phyloP scores from a whole-genome alignment of 805 yeast species.

The Candida khao-thaluensis region DNA sequence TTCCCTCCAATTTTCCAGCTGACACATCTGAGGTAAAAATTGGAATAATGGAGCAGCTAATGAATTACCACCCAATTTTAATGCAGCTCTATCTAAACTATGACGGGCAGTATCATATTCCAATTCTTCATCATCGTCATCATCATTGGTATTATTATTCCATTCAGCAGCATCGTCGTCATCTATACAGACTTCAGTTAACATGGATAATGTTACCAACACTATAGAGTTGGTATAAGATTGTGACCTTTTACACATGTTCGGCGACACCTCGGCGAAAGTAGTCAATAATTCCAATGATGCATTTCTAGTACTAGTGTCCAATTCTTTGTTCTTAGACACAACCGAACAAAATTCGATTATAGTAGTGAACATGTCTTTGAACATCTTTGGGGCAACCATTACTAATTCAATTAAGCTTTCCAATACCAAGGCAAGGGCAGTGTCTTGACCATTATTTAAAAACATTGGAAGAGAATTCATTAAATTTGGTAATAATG shows the following conservation, averaged over 20 bases:
- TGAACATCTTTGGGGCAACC: constrained; percentile 91
- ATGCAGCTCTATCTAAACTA: constrained; percentile 86
- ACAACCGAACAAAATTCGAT: constrained; percentile 84
- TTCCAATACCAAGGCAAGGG: constrained; percentile 86
- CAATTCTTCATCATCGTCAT: constrained; percentile 75
- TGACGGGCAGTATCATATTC: constrained; percentile 92
- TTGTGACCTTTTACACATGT: constrained; percentile 84
- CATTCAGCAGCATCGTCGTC: constrained; percentile 85
- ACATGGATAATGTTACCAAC: constrained; percentile 70
- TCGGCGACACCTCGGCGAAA: constrained; percentile 90
- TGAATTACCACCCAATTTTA: constrained; percentile 78
- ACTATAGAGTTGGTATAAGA: constrained; percentile 72
- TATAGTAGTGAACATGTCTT: constrained; percentile 85
- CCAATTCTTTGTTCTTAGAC: constrained; percentile 76
- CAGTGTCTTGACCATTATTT: constrained; percentile 72
- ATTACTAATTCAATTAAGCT: constrained; percentile 86
- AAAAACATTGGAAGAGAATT: constrained; percentile 85
- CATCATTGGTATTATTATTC: constrained; percentile 80
- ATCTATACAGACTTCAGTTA: constrained; percentile 89
- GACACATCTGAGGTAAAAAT: constrained; percentile 79
- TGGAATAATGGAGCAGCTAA: constrained; percentile 86
- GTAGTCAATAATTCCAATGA: constrained; percentile 88
- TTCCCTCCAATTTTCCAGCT: constrained; percentile 82
- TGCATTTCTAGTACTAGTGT: constrained; percentile 74
- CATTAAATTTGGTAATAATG: constrained; percentile 77